These are phyloP conservation scores for Oidiodendron maius DNA, from an alignment of 495 filamentous ascomycete species.

Conservation along the genomic window DNA sequence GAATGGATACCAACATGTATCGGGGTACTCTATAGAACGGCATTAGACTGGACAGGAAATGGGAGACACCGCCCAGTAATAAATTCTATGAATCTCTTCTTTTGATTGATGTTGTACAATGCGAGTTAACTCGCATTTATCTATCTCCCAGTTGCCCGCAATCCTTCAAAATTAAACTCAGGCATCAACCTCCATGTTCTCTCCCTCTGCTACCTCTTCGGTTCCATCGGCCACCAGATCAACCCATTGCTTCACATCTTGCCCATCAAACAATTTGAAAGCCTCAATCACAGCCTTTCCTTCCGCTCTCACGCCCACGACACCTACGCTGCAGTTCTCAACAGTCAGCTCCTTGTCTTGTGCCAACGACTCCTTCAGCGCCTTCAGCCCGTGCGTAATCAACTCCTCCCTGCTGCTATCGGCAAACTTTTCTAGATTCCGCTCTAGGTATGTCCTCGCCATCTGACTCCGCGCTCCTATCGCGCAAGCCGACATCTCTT, in stretches of 20 bases:
- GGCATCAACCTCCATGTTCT: slow-evolving; percentile 81
- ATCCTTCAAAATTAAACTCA: slow-evolving; percentile 16
- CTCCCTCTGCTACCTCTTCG: slow-evolving; percentile 38
- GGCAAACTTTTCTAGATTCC: slow-evolving; percentile 77
- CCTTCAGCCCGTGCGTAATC: slow-evolving; percentile 80
- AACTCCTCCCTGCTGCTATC: slow-evolving; percentile 73
- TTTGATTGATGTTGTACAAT: slow-evolving; percentile 3
- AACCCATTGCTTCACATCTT: slow-evolving; percentile 73
- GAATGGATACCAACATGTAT: no score
- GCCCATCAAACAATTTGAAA: slow-evolving; percentile 90
- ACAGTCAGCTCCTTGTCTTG: slow-evolving; percentile 97
- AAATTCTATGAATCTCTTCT: no score
- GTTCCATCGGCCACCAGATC: slow-evolving; percentile 58
- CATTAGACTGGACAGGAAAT: no score
- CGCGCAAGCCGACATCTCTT: slow-evolving; percentile 92
- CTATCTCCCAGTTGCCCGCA: no score
- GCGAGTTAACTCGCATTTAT: not conserved
- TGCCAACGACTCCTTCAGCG: slow-evolving; percentile 89
- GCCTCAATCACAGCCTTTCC: slow-evolving; percentile 56
- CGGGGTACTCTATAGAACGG: no score
- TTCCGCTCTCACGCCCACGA: slow-evolving; percentile 62
- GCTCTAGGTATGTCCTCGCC: slow-evolving; percentile 93
- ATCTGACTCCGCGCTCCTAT: slow-evolving; percentile 96
- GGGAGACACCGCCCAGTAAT: no score
- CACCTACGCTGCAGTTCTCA: slow-evolving; percentile 88